phyloP scores from a whole-genome alignment of 306 rosid species.

The Mucuna pruriens region DNA sequence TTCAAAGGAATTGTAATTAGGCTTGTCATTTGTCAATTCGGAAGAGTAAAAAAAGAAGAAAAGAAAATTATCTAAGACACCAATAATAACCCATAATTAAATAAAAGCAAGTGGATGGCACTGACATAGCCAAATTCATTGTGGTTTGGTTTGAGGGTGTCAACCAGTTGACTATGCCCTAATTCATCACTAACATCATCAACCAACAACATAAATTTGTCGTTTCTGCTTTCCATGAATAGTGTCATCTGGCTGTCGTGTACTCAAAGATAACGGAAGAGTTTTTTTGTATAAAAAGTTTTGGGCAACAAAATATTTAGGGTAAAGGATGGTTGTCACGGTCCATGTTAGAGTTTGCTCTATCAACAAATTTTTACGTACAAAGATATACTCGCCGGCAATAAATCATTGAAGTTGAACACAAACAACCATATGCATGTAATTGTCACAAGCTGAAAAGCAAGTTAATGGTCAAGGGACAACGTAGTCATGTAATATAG shows the following conservation, averaged over 20 bases:
- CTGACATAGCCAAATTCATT: conserved; percentile 3
- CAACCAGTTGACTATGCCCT: conserved; percentile 26
- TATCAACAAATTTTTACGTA: not conserved
- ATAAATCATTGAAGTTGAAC: not conserved
- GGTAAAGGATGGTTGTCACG: not conserved
- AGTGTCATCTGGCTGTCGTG: not conserved
- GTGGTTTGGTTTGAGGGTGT: conserved; percentile 29
- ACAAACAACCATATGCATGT: not conserved
- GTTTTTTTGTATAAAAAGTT: not conserved
- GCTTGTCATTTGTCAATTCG: no score
- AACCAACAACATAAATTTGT: conserved; percentile 5
- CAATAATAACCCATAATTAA: not conserved
- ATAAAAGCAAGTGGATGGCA: conserved; percentile 8
- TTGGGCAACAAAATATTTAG: not conserved
- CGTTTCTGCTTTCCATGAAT: conserved; percentile 2
- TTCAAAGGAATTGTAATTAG: no score
- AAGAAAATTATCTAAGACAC: not conserved
- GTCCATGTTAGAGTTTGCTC: not conserved
- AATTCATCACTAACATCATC: conserved; percentile 7
- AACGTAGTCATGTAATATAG: not conserved
- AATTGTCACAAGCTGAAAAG: not conserved
- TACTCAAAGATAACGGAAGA: not conserved
- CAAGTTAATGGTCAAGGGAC: not conserved
- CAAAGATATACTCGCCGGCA: not conserved
- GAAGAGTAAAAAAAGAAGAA: no score